Evolutionary conservation across 1,284 basidiomycete genomes (phyloP).

Genomic region (Heterobasidion annosum): DNA sequence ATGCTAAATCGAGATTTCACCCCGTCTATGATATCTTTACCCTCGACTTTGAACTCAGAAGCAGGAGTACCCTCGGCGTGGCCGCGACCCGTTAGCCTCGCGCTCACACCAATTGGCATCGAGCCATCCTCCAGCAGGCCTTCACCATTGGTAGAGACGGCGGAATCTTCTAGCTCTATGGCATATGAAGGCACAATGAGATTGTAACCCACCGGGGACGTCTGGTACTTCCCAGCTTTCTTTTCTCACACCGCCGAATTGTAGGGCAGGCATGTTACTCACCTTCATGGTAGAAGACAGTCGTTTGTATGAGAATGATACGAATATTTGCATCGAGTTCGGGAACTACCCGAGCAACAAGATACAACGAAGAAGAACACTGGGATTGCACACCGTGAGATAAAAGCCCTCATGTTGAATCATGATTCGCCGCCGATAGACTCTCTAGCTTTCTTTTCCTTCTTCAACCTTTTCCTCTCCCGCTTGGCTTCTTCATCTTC

Average conservation of each 20-base stretch:
- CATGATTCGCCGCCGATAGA: slow-evolving; percentile 23
- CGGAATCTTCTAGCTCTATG: background rate
- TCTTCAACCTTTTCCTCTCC: slow-evolving; percentile 55
- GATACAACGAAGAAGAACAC: too few species aligned
- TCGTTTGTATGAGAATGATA: too few species aligned
- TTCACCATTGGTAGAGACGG: background rate
- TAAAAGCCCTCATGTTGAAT: background rate
- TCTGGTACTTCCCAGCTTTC: too few species aligned
- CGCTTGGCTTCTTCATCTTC: slow-evolving; percentile 57
- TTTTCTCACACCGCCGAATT: too few species aligned
- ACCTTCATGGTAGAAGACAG: too few species aligned
- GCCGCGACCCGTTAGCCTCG: background rate
- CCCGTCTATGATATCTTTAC: background rate
- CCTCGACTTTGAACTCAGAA: background rate
- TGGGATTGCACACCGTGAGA: too few species aligned
- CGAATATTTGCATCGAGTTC: too few species aligned
- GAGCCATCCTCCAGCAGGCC: background rate
- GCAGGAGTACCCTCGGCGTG: background rate
- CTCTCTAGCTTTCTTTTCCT: slow-evolving; percentile 40
- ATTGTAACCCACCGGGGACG: too few species aligned
- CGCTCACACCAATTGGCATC: background rate
- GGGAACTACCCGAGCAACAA: too few species aligned
- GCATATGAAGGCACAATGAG: too few species aligned
- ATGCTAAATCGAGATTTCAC: background rate
- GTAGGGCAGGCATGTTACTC: too few species aligned